These are phyloP conservation scores for Boletus edulis DNA, from an alignment of 768 basidiomycete genomes.

Conservation along the genomic window DNA sequence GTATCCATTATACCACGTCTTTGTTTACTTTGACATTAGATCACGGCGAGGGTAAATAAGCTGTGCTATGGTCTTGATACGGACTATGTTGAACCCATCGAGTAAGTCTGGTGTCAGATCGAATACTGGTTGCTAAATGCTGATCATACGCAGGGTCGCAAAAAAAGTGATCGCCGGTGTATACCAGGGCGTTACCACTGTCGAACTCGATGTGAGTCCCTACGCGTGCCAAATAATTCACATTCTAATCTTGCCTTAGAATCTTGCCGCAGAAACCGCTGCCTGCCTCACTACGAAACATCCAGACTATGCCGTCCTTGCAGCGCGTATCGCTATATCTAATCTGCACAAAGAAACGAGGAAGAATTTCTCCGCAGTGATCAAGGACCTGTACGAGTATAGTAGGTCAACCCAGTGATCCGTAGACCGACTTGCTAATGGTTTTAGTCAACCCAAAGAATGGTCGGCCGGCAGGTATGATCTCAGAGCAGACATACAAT, in stretches of 20 bases:
- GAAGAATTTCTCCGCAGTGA: constrained; percentile 91
- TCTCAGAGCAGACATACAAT: constrained; percentile 83
- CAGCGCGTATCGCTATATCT: constrained; percentile 97
- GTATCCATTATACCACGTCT: constrained; percentile 8
- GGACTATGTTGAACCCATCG: constrained; percentile 90
- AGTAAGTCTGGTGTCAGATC: constrained; percentile 38
- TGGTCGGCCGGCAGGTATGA: constrained; percentile 82
- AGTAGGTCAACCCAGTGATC: constrained; percentile 42
- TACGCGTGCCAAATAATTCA: neutral
- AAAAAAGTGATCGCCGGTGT: constrained; percentile 94
- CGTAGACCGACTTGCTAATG: neutral
- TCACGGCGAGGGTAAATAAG: constrained; percentile 83
- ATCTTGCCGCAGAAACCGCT: constrained; percentile 95
- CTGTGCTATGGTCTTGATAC: constrained; percentile 95
- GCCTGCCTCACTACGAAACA: constrained; percentile 97
- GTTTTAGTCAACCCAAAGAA: constrained; percentile 93
- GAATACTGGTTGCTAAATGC: neutral
- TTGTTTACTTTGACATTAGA: constrained; percentile 43
- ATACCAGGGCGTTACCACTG: constrained; percentile 94
- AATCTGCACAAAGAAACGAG: constrained; percentile 99
- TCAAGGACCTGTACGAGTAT: constrained; percentile 88
- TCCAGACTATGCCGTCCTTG: constrained; percentile 97
- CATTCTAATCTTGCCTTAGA: constrained; percentile 44
- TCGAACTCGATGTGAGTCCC: constrained; percentile 85
- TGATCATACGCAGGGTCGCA: constrained; percentile 55